Base-by-base conservation (phyloP, 1,139 yeast species). In the Arxiozyma bovina region DNA sequence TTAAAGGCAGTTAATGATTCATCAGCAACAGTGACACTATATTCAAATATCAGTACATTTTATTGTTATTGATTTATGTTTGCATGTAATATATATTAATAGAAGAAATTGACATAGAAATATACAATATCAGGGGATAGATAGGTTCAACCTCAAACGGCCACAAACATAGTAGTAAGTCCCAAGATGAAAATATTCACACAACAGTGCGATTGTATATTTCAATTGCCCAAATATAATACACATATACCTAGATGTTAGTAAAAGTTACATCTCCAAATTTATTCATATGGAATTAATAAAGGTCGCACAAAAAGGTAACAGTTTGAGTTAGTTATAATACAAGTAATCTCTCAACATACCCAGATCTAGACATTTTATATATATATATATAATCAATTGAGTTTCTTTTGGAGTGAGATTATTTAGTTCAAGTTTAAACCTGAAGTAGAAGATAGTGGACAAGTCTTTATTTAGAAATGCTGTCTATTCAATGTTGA, bases 1-100 rank as follows among this genome's bases (percentile, higher is more conserved):
- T 91, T 89, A 85, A 89, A 93, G 56, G 96, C 96, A 65, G 81
- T 77, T 71, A 91, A 80, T 61, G 96, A 90, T 73, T 89, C 96
- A 74, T 91, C 97, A 68, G 94, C 89, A 71, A 93, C 96, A 67
- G 96, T 83, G 72, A 93, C 97, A 78, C 95, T 83, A 63, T 44
- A n/a, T 48, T 50, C 42, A 38, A 55, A 45, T 22, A 23, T 40
- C 18, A 21, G 4, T 25, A 22, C 9, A 50, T 34, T 21, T 15
- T 17, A 4, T 34, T 34, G n/a, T 34, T 15, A 34, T 34, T 34
- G 40, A 15, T 34, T 34, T 34, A 6, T 34, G 6, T 15, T 34
- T 34, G n/a, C 12, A 34, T 12, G 3, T 34, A 15, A 34, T 34
- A 15, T 34, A 15, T 34, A 15, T 34, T 12, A 12, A 34, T 2